Base-by-base conservation (phyloP, 2,329 filamentous ascomycete genomes). In the Ceratocystis albifundus region DNA sequence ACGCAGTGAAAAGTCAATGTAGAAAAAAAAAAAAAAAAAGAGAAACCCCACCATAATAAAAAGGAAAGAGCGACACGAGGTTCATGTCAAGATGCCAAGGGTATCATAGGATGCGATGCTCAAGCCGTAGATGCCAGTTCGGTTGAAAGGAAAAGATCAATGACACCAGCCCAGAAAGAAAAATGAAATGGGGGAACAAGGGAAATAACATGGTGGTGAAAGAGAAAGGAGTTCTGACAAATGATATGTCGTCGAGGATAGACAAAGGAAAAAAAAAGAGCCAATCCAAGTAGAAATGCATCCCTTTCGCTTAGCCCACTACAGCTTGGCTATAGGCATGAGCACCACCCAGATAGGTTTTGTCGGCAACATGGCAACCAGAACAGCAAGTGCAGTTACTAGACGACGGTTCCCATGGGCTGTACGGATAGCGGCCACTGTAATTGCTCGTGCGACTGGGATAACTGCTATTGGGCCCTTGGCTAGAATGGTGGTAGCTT, bases 251-350 rank as follows among this genome's bases (percentile, higher is more conserved):
- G 25, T 59, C 55, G 55, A 59, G 55, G 17, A 20, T 36, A 50
- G 48, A 59, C 50, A 59, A 30, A 66, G 62, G 61, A 66, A 66
- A 68, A 61, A 61, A 67, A 66, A 65, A 66, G 64, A 69, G 62
- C 64, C 68, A 71, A 71, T 70, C 70, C 68, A 68, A 69, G 67
- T 69, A 69, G 63, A 57, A 28, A 62, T 45, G 36, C 48, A 32
- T 68, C 68, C 44, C 8, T 36, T 15, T 63, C 65, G 30, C 64
- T 76, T 72, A 82, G 65, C 82, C 82, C 73, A 84, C 79, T 17
- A 84, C 82, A 15, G 82, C 75, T 71, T 84, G 82, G 32, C 79
- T 77, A 66, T 82, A 84, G 53, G 73, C 74, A 65, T 80, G 71
- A 50, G 28, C 32, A 50, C 22, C 65, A 62, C 76, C 73, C 68